These are phyloP conservation scores for Orbilia oligospora DNA, from an alignment of 2,329 filamentous ascomycete genomes.

Conservation along the genomic window DNA sequence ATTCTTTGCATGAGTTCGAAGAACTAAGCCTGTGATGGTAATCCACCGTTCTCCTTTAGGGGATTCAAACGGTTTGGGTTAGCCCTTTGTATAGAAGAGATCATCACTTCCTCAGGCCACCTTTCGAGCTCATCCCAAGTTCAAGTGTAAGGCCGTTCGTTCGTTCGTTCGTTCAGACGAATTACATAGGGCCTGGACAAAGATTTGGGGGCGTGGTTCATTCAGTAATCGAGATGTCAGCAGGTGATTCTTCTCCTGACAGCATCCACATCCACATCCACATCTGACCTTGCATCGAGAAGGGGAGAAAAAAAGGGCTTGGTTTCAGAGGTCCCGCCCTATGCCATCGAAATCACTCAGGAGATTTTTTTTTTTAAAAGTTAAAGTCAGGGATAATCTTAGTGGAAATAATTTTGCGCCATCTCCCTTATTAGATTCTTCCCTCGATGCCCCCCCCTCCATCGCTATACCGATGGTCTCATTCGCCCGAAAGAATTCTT, in stretches of 20 bases:
- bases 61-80: constrained; percentile 10
- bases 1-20: constrained; percentile 19
- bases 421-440: constrained; percentile 27
- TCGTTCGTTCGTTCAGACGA: neutral
- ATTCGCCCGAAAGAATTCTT: constrained; percentile 12
- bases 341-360: constrained; percentile 12
- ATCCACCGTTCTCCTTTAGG: neutral
- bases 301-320: constrained; percentile 1
- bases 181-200: neutral
- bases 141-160: neutral
- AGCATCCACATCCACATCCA: constrained; percentile 19
- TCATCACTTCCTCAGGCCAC: constrained; percentile 24
- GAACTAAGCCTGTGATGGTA: constrained; percentile 19
- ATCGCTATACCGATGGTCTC: constrained; percentile 17
- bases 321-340: constrained; percentile 25
- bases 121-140: constrained; percentile 4
- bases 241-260: constrained; percentile 28
- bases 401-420: constrained; percentile 31
- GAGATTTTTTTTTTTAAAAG: constrained; percentile 42
- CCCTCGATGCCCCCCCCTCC: constrained; percentile 8
- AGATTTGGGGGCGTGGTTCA: constrained; percentile 9
- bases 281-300: constrained; percentile 23
- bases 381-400: constrained; percentile 35
- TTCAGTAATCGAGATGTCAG: constrained; percentile 24
- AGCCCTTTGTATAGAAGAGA: neutral